These are phyloP conservation scores for Aureobasidium sp. DNA, from an alignment of 2,329 filamentous ascomycete species.

Conservation along the genomic window DNA sequence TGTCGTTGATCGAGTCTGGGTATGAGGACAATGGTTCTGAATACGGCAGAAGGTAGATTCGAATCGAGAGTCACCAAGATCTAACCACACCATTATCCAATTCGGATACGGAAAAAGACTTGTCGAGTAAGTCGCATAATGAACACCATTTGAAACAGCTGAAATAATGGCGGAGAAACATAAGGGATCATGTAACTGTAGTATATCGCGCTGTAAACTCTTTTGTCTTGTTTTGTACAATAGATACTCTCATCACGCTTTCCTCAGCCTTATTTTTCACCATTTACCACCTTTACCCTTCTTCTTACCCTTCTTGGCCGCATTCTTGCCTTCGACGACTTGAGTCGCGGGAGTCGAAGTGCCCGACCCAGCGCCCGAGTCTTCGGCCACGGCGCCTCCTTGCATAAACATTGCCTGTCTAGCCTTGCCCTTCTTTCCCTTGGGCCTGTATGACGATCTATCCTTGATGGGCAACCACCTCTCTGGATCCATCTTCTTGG, in stretches of 20 bases:
- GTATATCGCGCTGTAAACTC: background rate
- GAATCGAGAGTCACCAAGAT: too few species aligned
- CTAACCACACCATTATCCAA: too few species aligned
- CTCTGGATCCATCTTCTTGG: constrained; percentile 79
- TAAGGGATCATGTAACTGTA: background rate
- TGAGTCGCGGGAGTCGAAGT: constrained; percentile 28
- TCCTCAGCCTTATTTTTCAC: background rate
- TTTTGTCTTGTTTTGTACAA: background rate
- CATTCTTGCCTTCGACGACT: constrained; percentile 35
- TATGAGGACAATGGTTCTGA: too few species aligned
- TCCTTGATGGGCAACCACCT: constrained; percentile 89
- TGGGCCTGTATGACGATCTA: constrained; percentile 79
- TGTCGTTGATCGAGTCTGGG: too few species aligned
- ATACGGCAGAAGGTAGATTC: too few species aligned
- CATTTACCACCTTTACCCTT: constrained; percentile 23
- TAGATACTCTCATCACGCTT: background rate
- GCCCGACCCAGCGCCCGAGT: constrained; percentile 27
- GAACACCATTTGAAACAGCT: too few species aligned
- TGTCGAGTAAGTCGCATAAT: too few species aligned
- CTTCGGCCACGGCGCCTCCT: constrained; percentile 65
- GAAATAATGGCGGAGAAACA: background rate
- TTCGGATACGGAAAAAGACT: too few species aligned
- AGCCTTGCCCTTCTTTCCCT: constrained; percentile 79
- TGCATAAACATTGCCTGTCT: constrained; percentile 66
- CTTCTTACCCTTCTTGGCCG: constrained; percentile 37